These are phyloP conservation scores for Rutstroemia sp. DNA, from an alignment of 2,329 filamentous ascomycete species.

Conservation along the genomic window DNA sequence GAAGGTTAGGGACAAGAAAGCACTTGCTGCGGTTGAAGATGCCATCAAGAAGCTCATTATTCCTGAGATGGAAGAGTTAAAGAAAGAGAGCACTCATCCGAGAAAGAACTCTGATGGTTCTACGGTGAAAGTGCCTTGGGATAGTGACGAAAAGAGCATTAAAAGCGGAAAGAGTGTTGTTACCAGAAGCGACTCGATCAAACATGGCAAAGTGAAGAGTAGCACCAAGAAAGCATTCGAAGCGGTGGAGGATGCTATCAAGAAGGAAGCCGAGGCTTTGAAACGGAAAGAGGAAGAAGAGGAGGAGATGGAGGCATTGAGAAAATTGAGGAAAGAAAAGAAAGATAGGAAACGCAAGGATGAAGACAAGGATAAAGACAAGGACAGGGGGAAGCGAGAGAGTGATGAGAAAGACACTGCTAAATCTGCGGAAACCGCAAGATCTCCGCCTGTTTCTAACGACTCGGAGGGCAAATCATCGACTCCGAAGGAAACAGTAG, in stretches of 20 bases:
- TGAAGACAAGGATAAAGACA: neutral
- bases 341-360: slow-evolving; percentile 8
- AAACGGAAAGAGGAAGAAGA: slow-evolving; percentile 8
- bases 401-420: slow-evolving; percentile 5
- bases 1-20: slow-evolving; percentile 7
- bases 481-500: neutral
- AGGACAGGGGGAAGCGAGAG: slow-evolving; percentile 3
- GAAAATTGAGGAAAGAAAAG: slow-evolving; percentile 2
- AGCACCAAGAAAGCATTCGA: slow-evolving; percentile 9
- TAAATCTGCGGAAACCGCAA: neutral
- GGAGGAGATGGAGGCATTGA: slow-evolving; percentile 7
- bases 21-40: slow-evolving; percentile 7
- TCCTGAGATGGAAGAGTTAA: slow-evolving; percentile 8
- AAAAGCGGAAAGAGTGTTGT: neutral
- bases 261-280: slow-evolving; percentile 7
- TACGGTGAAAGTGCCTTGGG: slow-evolving; percentile 3
- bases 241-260: slow-evolving; percentile 9
- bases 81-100: slow-evolving; percentile 3
- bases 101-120: slow-evolving; percentile 6
- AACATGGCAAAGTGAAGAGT: slow-evolving; percentile 7
- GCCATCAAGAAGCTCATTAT: slow-evolving; percentile 6
- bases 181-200: neutral
- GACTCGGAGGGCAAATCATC: neutral
- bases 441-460: neutral
- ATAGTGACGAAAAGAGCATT: slow-evolving; percentile 5